Evolutionary conservation across 768 basidiomycete species (phyloP), one percentile per base, ranked within the genome.

Genomic region (Tulasnella sp.): DNA sequence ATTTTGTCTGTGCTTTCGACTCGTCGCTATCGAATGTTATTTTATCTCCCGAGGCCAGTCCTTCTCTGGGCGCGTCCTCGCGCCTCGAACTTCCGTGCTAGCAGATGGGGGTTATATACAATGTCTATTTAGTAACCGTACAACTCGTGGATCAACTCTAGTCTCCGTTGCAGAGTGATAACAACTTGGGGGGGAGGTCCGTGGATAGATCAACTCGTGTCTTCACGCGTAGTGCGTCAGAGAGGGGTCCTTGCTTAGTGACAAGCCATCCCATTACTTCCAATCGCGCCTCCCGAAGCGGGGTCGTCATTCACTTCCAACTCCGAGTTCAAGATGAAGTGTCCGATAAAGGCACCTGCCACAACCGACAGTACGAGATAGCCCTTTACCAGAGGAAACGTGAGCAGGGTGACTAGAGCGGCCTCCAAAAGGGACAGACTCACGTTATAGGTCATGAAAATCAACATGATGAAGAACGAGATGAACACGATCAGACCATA

Each of bases 371-470:
- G 81, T 80, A 97, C 93, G 40, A 97, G 89, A 80, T 95, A 97
- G 40, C 91, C 94, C 94, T 96, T 79, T 1, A 67, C 39, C 22
- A 14, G 1, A 25, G 22, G n/a, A n/a, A 64, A 67, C 22, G 38
- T 52, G 42, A 74, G 40, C 14, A 17, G 22, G 22, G 8, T 1
- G 45, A 75, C 67, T 25, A 36, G 31, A 54, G 8, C 14, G 67
- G 69, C 11, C 5, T 22, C 31, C 36, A 29, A 45, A 17, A 70
- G 11, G 39, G 40, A 17, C 49, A 17, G 38, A 84, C 92, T 80
- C 77, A 94, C 93, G 79, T 97, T 97, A 84, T 96, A 97, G 5
- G 95, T 97, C 95, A 97, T 97, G 83, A 94, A 96, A 52, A 97
- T 90, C 76, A 97, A 85, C 95, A 97, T 97, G 81, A 94, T 88